A percentile compares a stretch with the other conserved stretches of the same genome.
Evolutionary conservation across 441 rosid species (phyloP).

Genomic region (Mallotus repandus): DNA sequence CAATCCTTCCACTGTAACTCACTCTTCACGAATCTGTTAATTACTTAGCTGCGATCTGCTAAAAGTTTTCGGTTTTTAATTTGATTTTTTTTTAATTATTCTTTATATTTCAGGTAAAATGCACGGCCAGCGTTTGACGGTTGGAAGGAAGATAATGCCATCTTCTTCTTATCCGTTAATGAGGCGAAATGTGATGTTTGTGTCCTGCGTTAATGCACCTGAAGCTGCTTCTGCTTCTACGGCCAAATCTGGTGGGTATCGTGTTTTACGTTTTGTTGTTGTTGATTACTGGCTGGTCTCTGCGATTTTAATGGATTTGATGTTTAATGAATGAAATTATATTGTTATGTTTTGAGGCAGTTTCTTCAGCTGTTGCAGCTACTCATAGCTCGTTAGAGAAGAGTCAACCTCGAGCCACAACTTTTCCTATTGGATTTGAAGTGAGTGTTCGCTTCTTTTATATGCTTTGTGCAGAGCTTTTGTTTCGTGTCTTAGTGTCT

Average conservation of each 20-base stretch:
- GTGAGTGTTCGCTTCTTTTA: slow-evolving; percentile 27
- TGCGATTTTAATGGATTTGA: no score
- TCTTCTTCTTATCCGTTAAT: slow-evolving; percentile 15
- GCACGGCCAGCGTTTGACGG: slow-evolving; percentile 33
- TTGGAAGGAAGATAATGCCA: slow-evolving; percentile 19
- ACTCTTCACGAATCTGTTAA: slow-evolving; percentile 8
- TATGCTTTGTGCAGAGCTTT: no score
- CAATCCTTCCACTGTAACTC: slow-evolving; percentile 50
- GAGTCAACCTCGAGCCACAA: slow-evolving; percentile 32
- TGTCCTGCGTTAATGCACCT: slow-evolving; percentile 47
- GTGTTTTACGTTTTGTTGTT: no score
- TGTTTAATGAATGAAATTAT: no score
- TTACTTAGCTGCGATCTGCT: no score
- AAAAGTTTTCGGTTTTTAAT: not conserved
- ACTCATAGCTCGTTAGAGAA: slow-evolving; percentile 38
- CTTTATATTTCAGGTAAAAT: slow-evolving; percentile 27
- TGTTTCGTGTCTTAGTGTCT: no score
- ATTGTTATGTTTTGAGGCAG: not conserved
- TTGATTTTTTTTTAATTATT: not conserved
- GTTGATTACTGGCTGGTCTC: no score
- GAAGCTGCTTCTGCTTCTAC: slow-evolving; percentile 38
- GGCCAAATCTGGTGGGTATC: slow-evolving; percentile 33
- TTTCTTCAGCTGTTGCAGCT: slow-evolving; percentile 32
- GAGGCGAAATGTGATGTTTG: slow-evolving; percentile 29
- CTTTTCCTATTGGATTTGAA: slow-evolving; percentile 84